Conservation (phyloP, 768 basidiomycete genomes). For the Suillus clintonianus region DNA sequence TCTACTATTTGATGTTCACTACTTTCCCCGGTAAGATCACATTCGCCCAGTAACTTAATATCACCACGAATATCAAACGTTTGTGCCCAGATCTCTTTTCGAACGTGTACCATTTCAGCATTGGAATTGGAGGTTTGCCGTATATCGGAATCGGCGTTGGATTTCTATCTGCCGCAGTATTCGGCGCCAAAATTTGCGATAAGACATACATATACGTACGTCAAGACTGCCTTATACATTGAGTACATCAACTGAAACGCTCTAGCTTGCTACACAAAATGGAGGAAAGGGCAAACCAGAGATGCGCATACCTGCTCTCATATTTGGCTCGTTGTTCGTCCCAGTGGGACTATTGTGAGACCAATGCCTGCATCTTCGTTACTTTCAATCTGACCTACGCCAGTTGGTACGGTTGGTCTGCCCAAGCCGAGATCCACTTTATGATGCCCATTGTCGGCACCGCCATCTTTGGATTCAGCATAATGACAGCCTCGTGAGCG, state of each 20-base stretch:
- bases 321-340: constrained; percentile 63
- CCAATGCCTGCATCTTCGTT: neutral
- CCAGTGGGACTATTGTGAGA: constrained; percentile 71
- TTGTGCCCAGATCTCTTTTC: constrained; percentile 43
- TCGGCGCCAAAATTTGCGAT: constrained; percentile 49
- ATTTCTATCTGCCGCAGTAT: constrained; percentile 47
- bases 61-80: constrained; percentile 5
- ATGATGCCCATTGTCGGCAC: constrained; percentile 74
- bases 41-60: neutral
- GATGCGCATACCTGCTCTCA: constrained; percentile 43
- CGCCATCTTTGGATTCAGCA: constrained; percentile 58
- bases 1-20: constrained; percentile 72
- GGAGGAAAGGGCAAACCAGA: constrained; percentile 72
- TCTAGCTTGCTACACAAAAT: constrained; percentile 52
- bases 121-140: constrained; percentile 54
- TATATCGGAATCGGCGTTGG: constrained; percentile 58
- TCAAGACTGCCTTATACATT: neutral
- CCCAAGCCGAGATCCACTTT: constrained; percentile 65
- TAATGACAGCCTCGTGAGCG: constrained; percentile 62
- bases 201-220: constrained; percentile 50
- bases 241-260: neutral
- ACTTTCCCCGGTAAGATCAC: constrained; percentile 49
- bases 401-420: constrained; percentile 88
- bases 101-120: constrained; percentile 49
- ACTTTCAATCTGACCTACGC: neutral